A percentile compares a stretch with the other conserved stretches of the same genome.
phyloP scores from a whole-genome alignment of 306 rosid species.

The Prinsepia uniflora region DNA sequence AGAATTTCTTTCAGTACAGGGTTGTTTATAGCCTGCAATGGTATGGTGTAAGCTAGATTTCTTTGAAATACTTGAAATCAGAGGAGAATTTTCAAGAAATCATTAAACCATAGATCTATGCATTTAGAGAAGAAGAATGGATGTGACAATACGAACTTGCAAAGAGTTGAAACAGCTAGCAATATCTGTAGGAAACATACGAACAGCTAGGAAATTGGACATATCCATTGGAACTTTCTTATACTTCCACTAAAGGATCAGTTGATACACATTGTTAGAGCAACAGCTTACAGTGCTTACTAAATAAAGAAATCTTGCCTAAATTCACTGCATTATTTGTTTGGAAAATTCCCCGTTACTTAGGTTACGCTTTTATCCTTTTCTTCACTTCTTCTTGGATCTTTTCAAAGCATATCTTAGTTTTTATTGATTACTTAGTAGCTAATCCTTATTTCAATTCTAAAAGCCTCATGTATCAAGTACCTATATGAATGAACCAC shows the following conservation, averaged over 20 bases:
- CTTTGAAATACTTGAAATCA: slow-evolving; percentile 11
- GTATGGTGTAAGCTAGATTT: neutral
- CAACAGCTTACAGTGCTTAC: too few species aligned
- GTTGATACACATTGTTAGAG: too few species aligned
- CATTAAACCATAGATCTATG: neutral
- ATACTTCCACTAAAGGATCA: neutral
- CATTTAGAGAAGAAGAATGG: neutral
- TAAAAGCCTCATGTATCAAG: neutral
- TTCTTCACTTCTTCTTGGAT: neutral
- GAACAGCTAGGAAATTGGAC: neutral
- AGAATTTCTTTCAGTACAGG: slow-evolving; percentile 61
- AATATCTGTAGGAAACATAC: neutral
- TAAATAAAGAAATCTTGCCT: too few species aligned
- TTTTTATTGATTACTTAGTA: neutral
- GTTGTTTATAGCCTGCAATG: slow-evolving; percentile 55
- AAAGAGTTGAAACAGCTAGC: neutral
- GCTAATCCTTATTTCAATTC: neutral
- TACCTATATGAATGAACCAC: too few species aligned
- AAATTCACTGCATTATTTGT: too few species aligned
- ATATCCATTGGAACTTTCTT: neutral
- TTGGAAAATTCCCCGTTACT: slow-evolving; percentile 13
- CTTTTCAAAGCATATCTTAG: neutral
- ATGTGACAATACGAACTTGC: neutral
- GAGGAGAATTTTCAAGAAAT: slow-evolving; percentile 8
- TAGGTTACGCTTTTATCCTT: neutral